Evolutionary conservation across 2,329 filamentous ascomycete genomes (phyloP), one percentile per base, ranked within the genome.

Genomic region (Xylariaceae sp.): DNA sequence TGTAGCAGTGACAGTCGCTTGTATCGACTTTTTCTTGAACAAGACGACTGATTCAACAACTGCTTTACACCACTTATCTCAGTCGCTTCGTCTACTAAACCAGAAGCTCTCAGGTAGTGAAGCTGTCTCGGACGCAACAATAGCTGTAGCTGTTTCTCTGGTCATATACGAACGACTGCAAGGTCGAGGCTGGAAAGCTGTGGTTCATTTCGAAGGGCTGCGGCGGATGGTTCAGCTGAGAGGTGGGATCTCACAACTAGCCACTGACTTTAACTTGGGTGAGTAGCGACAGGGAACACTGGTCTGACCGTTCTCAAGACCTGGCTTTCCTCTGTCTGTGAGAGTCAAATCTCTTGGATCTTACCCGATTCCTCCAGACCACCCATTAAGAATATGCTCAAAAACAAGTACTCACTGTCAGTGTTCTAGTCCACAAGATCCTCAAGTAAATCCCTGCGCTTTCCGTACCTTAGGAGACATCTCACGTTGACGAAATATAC

Each of bases 91-190:
- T 9, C 44, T 46, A 11, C 38, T 60, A 18, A 55, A 52, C 11
- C 29, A 50, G 38, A 37, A 47, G 15, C 39, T 60, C 2, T 50
- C 47, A 8, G 42, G 52, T 15, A 17, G 35, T 2, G 49, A 56
- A 4, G 53, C 54, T 4, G 41, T 59, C 4, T 52, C 53, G 4
- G 53, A 61, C 33, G 49, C 52, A 15, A 56, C 53, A 4, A 45
- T 61, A 6, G 52, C 47, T n/a, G 53, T 60, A 7, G 50, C 62
- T 28, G 34, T 60, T 19, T 48, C 50, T 8, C 48, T 59, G 4
- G 46, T 56, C n/a, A 44, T 44, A 6, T 58, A 56, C 9, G 59
- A 60, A 33, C 50, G 46, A 6, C 38, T 49, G 3, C 43, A 40
- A 19, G 47, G 45, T 24, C 28, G 43, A 9, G 26, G 34, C 13